A percentile compares a stretch with the other conserved stretches of the same genome.
Conservation (phyloP, 768 basidiomycete genomes). For the Amanita rubescens region DNA sequence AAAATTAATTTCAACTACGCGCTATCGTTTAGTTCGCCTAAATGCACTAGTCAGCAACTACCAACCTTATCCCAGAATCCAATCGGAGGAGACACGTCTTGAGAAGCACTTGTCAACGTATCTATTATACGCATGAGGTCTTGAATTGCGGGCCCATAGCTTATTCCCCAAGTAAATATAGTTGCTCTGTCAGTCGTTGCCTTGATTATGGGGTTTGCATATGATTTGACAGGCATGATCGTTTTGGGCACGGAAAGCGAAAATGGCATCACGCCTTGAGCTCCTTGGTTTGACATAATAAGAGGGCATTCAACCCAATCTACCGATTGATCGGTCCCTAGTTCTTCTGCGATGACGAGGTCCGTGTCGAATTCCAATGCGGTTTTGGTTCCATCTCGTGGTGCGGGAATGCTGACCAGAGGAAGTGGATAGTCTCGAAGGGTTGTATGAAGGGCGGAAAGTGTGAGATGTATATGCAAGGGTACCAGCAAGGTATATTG, state of each 20-base stretch:
- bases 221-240: constrained; percentile 92
- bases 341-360: constrained; percentile 83
- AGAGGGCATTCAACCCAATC: constrained; percentile 68
- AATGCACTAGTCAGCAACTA: neutral
- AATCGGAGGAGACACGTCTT: constrained; percentile 73
- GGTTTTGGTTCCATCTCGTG: constrained; percentile 27
- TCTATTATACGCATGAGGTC: constrained; percentile 83
- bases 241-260: constrained; percentile 74
- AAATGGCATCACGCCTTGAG: constrained; percentile 45
- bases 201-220: constrained; percentile 66
- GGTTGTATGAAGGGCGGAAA: constrained; percentile 51
- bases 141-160: constrained; percentile 79
- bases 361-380: constrained; percentile 67
- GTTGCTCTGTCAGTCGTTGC: constrained; percentile 61
- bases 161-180: constrained; percentile 83
- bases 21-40: constrained; percentile 3
- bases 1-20: constrained; percentile 64
- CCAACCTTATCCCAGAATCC: constrained; percentile 95
- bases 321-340: constrained; percentile 58
- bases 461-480: constrained; percentile 64
- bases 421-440: constrained; percentile 90
- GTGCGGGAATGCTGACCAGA: constrained; percentile 62
- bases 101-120: constrained; percentile 65
- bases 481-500: constrained; percentile 78
- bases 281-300: constrained; percentile 45